Conservation (phyloP, 2,329 filamentous ascomycete species). For the Fusarium nurragi region DNA sequence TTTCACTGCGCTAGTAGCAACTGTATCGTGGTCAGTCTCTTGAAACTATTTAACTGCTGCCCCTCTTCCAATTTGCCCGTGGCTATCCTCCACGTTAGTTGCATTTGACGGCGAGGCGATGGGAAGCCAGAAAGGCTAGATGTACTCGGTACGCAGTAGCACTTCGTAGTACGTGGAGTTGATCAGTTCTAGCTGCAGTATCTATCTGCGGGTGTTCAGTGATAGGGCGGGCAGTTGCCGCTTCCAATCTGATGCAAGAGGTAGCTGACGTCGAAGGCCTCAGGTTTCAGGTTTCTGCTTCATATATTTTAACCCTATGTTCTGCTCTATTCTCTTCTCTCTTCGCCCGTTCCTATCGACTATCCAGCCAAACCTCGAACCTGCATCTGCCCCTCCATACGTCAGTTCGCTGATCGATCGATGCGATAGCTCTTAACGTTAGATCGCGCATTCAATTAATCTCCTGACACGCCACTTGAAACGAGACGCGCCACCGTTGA, state of each 20-base stretch:
- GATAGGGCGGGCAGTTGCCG: slow-evolving; percentile 12
- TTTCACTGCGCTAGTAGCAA: no score
- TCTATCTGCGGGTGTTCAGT: neutral
- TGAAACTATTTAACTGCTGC: neutral
- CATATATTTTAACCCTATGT: neutral
- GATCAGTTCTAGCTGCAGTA: neutral
- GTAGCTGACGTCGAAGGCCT: slow-evolving; percentile 28
- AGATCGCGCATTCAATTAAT: neutral
- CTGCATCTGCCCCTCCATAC: slow-evolving; percentile 1
- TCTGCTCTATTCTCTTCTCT: neutral
- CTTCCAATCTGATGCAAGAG: slow-evolving; percentile 5
- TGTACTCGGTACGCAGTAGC: no score
- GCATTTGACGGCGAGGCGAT: slow-evolving; percentile 4
- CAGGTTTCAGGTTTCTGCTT: neutral
- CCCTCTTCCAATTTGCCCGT: slow-evolving; percentile 3
- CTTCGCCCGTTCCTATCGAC: neutral
- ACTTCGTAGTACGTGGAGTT: no score
- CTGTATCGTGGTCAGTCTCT: slow-evolving; percentile 4
- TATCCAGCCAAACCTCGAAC: neutral
- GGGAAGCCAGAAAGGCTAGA: neutral
- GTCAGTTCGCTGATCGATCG: neutral
- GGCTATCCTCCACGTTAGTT: neutral
- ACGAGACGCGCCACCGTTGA: slow-evolving; percentile 17
- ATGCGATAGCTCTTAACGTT: neutral
- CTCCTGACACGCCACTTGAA: slow-evolving; percentile 10